phyloP scores from a whole-genome alignment of 768 basidiomycete species.

The Lactifluus volemus region DNA sequence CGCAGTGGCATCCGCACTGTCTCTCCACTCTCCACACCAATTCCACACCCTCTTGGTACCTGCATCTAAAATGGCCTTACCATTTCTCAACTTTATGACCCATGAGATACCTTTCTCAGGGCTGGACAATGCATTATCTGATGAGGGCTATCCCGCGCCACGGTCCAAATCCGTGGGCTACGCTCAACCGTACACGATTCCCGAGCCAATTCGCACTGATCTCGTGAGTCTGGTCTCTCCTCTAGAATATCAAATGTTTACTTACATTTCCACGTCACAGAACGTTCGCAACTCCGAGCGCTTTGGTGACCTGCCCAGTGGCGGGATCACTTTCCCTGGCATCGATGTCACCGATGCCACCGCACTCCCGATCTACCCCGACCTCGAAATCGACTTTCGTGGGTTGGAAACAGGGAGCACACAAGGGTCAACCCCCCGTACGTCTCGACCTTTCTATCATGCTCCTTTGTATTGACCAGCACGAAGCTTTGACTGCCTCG shows the following conservation, averaged over 20 bases:
- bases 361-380: background rate
- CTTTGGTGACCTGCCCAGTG: too few relatives aligned
- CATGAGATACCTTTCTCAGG: too few relatives aligned
- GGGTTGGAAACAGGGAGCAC: background rate
- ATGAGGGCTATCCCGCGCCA: background rate
- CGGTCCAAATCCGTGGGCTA: background rate
- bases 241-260: background rate
- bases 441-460: background rate
- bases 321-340: background rate
- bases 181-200: background rate
- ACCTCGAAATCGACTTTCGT: background rate
- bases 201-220: background rate
- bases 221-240: background rate
- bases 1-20: background rate
- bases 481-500: background rate
- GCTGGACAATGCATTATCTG: background rate
- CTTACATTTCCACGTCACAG: background rate
- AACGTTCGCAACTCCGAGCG: background rate
- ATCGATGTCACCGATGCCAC: background rate
- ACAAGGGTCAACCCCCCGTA: background rate
- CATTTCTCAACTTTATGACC: too few relatives aligned
- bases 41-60: background rate
- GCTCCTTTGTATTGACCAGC: background rate
- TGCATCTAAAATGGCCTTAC: background rate
- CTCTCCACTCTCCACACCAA: background rate